A percentile compares a stretch with the other conserved stretches of the same genome.
Conservation (phyloP, 352 stramenopile species). For the Phytophthora lateralis region DNA sequence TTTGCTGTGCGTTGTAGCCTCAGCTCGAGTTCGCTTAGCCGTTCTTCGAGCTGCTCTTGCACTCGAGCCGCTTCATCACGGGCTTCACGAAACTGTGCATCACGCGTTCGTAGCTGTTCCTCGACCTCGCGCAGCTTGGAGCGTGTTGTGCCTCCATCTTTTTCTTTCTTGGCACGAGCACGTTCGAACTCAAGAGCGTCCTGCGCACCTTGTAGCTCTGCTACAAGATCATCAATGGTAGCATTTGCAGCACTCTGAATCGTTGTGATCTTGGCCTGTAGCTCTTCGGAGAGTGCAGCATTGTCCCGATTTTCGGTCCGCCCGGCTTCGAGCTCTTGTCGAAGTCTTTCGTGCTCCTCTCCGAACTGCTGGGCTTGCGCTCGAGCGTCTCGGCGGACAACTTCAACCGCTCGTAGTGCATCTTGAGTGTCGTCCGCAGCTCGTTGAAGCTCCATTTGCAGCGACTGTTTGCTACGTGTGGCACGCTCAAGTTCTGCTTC, state of each 20-base stretch:
- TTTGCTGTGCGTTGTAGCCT: conserved; percentile 26
- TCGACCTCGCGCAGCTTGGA: conserved; percentile 47
- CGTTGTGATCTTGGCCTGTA: conserved; percentile 71
- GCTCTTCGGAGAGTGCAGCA: conserved; percentile 47
- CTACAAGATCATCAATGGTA: conserved; percentile 77
- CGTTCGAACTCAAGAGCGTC: conserved; percentile 65
- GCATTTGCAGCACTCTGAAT: conserved; percentile 79
- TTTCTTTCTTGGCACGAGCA: conserved; percentile 55
- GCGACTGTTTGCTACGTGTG: conserved; percentile 43
- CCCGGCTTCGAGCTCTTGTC: conserved; percentile 56
- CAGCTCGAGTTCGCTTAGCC: conserved; percentile 26
- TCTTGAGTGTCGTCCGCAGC: conserved; percentile 63
- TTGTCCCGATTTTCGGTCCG: conserved; percentile 48
- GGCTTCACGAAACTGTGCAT: conserved; percentile 27
- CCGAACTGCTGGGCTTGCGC: conserved; percentile 43
- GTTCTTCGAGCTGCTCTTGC: conserved; percentile 32
- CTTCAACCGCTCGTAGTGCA: conserved; percentile 62
- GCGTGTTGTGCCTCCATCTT: conserved; percentile 33
- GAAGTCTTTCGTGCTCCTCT: conserved; percentile 49
- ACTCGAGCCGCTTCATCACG: conserved; percentile 26
- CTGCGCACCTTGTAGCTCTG: conserved; percentile 61
- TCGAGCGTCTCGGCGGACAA: conserved; percentile 58
- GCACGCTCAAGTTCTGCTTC: conserved; percentile 57
- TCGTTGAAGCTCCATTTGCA: conserved; percentile 66
- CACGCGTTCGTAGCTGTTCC: conserved; percentile 45